Base-by-base conservation (phyloP, 495 filamentous ascomycete species). In the Penicillium salamii region DNA sequence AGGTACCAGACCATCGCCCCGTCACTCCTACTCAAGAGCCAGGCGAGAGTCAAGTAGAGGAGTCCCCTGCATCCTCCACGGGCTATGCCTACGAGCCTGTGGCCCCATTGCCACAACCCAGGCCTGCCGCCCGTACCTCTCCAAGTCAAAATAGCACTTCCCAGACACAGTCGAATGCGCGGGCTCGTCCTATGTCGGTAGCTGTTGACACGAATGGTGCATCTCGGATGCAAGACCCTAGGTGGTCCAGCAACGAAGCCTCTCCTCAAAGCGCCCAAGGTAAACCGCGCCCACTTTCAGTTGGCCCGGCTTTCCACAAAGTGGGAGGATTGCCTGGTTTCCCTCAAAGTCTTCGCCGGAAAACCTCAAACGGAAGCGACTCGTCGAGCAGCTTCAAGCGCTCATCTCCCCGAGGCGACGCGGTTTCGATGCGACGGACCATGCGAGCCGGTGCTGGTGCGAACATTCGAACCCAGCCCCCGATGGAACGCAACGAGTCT, bases 301-400 rank as follows among this genome's bases (percentile, higher is more conserved):
- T 66, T 43, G 64, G 57, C 12, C 62, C 65, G 2, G 49, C 42
- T 15, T 53, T 56, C n/a, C 57, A 55, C 8, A 51, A 38, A 35
- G 19, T 34, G 15, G 44, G 31, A 32, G 42, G 26, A 0, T 28
- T 21, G 3, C 24, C 34, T 24, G 48, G 17, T 14, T 51, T 51
- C 20, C 56, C 56, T 19, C 19, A 3, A 44, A 53, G 49, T 17
- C 54, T 60, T 9, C 52, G 57, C 18, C 66, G 76, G 3, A 65
- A 55, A 0, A 51, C 58, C 49, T 76, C 75, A 0, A 78, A 79
- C 56, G 82, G 77, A 41, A 84, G 80, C 46, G 81, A 83, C 53
- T 82, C 78, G 5, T 79, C 78, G 7, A 85, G 81, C 58, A 83
- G 80, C 57, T 87, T 86, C 70, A 78, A 72, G 50, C 76, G 77